Evolutionary conservation across 345 rosid species (phyloP).

Genomic region (Orychophragmus violaceus): DNA sequence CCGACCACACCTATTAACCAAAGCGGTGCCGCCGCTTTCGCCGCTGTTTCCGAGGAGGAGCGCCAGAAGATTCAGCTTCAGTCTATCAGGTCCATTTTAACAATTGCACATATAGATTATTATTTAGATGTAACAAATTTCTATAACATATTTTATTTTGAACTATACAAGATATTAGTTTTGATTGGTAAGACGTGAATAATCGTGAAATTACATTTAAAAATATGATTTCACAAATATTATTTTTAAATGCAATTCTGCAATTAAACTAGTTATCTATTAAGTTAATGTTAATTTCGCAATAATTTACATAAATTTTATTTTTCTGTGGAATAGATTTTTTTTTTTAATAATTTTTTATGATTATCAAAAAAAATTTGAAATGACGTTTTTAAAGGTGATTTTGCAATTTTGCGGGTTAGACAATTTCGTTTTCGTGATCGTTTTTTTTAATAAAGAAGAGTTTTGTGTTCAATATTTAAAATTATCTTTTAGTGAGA

Average conservation of each 20-base stretch:
- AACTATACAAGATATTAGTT: slow-evolving; percentile 1
- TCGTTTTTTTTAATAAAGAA: slow-evolving; percentile 3
- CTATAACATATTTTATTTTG: neutral
- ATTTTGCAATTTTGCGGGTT: too few relatives aligned
- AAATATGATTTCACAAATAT: too few relatives aligned
- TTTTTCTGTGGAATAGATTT: too few relatives aligned
- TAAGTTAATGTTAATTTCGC: too few relatives aligned
- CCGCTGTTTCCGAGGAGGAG: slow-evolving; percentile 48
- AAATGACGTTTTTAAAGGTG: too few relatives aligned
- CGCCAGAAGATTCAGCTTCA: slow-evolving; percentile 87
- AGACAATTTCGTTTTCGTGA: slow-evolving; percentile 9
- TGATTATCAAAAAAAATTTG: too few relatives aligned
- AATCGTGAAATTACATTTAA: too few relatives aligned
- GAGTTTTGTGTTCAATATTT: neutral
- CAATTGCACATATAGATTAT: neutral
- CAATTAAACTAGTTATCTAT: too few relatives aligned
- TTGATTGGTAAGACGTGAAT: too few relatives aligned
- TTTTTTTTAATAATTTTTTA: too few relatives aligned
- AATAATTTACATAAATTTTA: too few relatives aligned
- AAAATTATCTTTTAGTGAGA: neutral
- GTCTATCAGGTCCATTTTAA: slow-evolving; percentile 63
- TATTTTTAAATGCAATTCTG: too few relatives aligned
- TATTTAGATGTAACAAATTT: neutral
- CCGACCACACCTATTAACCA: slow-evolving; percentile 70
- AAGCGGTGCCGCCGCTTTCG: slow-evolving; percentile 34